Base-by-base conservation (phyloP, 768 basidiomycete species). In the Mycena belliarum region DNA sequence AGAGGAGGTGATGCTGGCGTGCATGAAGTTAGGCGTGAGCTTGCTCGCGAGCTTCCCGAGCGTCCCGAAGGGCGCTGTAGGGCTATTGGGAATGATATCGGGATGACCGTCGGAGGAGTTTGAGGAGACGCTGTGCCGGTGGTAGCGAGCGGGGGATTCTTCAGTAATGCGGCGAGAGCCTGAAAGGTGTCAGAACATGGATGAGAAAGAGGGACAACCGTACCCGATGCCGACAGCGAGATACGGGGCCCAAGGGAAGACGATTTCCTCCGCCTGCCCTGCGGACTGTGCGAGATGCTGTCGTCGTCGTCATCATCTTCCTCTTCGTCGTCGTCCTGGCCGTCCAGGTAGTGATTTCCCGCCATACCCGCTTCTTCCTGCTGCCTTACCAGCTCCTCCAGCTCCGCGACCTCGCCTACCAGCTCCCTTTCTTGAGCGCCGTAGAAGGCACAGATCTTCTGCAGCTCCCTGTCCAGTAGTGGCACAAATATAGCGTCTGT, bases 391-490 rank as follows among this genome's bases (percentile, higher is more conserved):
- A 83, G 77, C 21, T 76, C 77, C 64, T 88, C 85, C 53, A 92
- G 68, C 23, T 81, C 79, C 0, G 73, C 71, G 6, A 89, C 72
- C 29, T 89, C 88, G 1, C 80, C 79, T 6, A 82, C 64, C 1
- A 97, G 73, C 47, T 95, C 90, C 43, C 78, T 81, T 67, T 91
- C 87, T 71, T 95, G 92, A 2, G 72, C 66, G 45, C 82, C 80
- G 70, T 98, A 98, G 70, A 98, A 98, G 0, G 75, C 51, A 21
- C 76, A 73, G 18, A 98, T 87, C 80, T 95, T 97, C 67, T 79
- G 77, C 28, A 95, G 78, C 66, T 99, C 95, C 59, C 81, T 77
- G 70, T 97, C 89, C 28, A 97, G 79, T 1, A 94, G 77, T 0
- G 88, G 85, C 10, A 80, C 70, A 70, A 98, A 98, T 18, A 80